Evolutionary conservation across 129 eudicot species (phyloP).

Genomic region (Tagetes erecta): DNA sequence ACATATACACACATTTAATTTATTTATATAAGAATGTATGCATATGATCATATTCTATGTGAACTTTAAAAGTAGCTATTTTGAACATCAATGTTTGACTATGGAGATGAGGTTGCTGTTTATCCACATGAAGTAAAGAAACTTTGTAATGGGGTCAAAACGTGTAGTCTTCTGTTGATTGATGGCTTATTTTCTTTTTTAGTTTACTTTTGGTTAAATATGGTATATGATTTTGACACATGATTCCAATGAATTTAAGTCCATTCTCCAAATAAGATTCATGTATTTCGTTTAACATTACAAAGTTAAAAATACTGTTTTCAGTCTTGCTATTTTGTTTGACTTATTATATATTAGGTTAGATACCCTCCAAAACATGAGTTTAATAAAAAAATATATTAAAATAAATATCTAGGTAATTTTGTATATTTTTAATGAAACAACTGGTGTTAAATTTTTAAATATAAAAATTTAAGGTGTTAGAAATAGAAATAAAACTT

Average conservation of each 20-base stretch:
- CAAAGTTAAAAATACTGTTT: no score
- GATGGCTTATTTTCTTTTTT: neutral
- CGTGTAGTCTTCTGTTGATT: neutral
- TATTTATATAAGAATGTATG: no score
- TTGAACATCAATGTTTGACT: neutral
- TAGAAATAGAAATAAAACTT: no score
- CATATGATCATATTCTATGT: neutral
- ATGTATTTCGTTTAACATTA: neutral
- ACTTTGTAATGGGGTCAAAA: neutral
- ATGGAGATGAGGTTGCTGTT: slow-evolving; percentile 6
- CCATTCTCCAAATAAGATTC: neutral
- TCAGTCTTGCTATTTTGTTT: no score
- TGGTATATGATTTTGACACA: neutral
- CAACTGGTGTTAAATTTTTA: no score
- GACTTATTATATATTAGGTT: no score
- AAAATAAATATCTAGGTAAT: no score
- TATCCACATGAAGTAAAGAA: neutral
- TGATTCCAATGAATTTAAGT: neutral
- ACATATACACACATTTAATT: no score
- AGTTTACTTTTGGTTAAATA: neutral
- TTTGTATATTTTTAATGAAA: no score
- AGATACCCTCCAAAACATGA: no score
- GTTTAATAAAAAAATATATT: no score
- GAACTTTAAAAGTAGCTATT: neutral
- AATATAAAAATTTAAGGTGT: no score